Percentiles rank a stretch among this genome's conserved stretches.
Evolutionary conservation across 768 basidiomycete species (phyloP).

Genomic region (Leccinum longicurvipes): DNA sequence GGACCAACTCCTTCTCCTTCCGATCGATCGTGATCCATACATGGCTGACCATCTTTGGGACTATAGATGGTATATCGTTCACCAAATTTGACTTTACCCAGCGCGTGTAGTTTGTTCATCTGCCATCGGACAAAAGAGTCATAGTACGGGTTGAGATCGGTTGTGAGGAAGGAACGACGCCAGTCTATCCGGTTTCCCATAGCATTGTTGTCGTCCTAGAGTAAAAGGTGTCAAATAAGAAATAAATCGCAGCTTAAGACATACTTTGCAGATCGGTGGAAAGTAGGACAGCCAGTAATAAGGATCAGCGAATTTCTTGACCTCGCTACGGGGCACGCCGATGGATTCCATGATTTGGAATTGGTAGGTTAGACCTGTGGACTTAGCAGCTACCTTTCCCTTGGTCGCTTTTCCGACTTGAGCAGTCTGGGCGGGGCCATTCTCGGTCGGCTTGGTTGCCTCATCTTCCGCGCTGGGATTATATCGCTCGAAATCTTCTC

Average conservation of each 20-base stretch:
- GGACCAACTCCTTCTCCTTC: slow-evolving; percentile 95
- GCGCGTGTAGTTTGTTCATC: slow-evolving; percentile 82
- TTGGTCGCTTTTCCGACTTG: slow-evolving; percentile 86
- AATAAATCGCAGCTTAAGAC: slow-evolving; percentile 21
- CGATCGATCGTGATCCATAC: slow-evolving; percentile 98
- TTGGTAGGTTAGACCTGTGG: slow-evolving; percentile 91
- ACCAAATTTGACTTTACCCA: slow-evolving; percentile 96
- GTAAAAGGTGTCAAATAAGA: not conserved
- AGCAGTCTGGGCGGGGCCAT: slow-evolving; percentile 40
- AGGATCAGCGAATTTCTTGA: slow-evolving; percentile 97
- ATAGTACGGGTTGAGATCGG: slow-evolving; percentile 94
- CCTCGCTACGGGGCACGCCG: slow-evolving; percentile 80
- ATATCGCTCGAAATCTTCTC: slow-evolving; percentile 74
- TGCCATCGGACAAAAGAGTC: slow-evolving; percentile 98
- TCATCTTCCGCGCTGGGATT: slow-evolving; percentile 43
- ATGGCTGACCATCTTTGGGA: slow-evolving; percentile 97
- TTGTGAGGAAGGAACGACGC: slow-evolving; percentile 92
- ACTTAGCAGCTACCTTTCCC: slow-evolving; percentile 90
- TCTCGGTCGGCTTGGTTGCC: slow-evolving; percentile 38
- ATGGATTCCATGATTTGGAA: slow-evolving; percentile 99
- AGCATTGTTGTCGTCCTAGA: slow-evolving; percentile 67
- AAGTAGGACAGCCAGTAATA: slow-evolving; percentile 90
- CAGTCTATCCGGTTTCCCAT: slow-evolving; percentile 98
- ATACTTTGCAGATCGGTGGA: slow-evolving; percentile 88
- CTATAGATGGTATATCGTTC: slow-evolving; percentile 98